These are phyloP conservation scores for Tephrocybe sp. DNA, from an alignment of 768 basidiomycete species.

Conservation along the genomic window DNA sequence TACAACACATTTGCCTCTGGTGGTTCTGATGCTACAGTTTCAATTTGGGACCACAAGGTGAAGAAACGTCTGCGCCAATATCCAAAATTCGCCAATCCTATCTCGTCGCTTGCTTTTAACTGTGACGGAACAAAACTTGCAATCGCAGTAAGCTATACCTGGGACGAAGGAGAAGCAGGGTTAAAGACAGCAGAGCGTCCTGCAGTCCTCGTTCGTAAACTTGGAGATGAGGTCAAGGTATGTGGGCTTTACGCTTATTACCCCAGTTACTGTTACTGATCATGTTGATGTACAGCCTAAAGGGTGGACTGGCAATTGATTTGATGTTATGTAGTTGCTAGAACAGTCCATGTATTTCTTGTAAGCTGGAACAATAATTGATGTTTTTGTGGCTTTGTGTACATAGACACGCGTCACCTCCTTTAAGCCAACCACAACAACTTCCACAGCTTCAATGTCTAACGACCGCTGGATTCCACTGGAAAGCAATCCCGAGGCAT, in stretches of 20 bases:
- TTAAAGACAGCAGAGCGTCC: constrained; percentile 62
- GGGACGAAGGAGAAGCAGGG: constrained; percentile 83
- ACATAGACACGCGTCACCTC: background rate
- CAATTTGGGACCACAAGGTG: constrained; percentile 95
- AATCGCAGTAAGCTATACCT: constrained; percentile 84
- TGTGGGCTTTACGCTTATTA: background rate
- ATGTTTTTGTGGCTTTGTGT: constrained; percentile 1
- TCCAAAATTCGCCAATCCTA: constrained; percentile 69
- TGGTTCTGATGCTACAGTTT: constrained; percentile 91
- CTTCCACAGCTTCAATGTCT: constrained; percentile 5
- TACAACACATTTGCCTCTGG: constrained; percentile 95
- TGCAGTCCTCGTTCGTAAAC: constrained; percentile 54
- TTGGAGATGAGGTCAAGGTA: constrained; percentile 81
- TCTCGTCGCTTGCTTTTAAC: constrained; percentile 82
- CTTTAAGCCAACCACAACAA: constrained; percentile 1
- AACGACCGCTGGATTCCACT: constrained; percentile 67
- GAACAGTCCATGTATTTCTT: background rate
- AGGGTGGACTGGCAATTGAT: constrained; percentile 17
- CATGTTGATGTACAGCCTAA: constrained; percentile 10
- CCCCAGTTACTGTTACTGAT: background rate
- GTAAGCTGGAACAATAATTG: background rate
- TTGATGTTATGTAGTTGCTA: background rate
- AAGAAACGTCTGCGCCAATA: constrained; percentile 95
- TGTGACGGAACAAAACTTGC: constrained; percentile 81
- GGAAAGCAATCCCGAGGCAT: constrained; percentile 64